Evolutionary conservation across 1,139 yeast species (phyloP), one percentile per base, ranked within the genome.

Genomic region (Taphrina communis): DNA sequence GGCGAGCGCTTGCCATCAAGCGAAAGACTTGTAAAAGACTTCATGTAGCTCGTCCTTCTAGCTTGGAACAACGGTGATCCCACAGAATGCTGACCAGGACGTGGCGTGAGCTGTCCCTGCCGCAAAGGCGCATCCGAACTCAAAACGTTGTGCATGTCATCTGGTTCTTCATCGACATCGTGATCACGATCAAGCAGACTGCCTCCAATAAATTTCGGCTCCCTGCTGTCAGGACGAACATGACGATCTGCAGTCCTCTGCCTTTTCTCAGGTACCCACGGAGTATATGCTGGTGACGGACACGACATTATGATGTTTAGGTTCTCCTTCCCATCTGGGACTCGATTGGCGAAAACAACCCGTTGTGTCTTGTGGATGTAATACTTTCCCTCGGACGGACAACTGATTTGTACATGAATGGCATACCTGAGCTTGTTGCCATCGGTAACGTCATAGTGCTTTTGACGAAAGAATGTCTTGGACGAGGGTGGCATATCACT

Each of bases 321-420:
- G 36, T 60, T 58, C 46, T 66, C 69, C 56, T 66, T 66, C 9
- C 69, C 71, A 42, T 72, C 73, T 12, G 71, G 56, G 5, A 71
- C 73, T 12, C 72, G 72, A 48, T 80, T 80, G 68, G 80, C 78
- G 72, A 80, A 80, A 14, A 80, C 80, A 14, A 80, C 74, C 25
- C 80, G 74, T 55, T 80, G 70, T 21, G 78, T 77, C 6, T 82
- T 82, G 70, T 76, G 78, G 1, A 82, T 67, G 70, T 80, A 81
- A 68, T 74, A 76, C 65, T 74, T 74, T 46, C 77, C 77, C 62
- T 74, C 75, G 52, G 75, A 73, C 17, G 78, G 76, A 44, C 78
- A 72, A 21, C 73, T 76, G 19, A 78, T 76, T 73, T 73, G 82
- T 53, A 75, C 73, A 66, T 78, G 80, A 8, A 76, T 74, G 0